Evolutionary conservation across 2,329 filamentous ascomycete species (phyloP).

Genomic region (Colletotrichum neosansevieriae): DNA sequence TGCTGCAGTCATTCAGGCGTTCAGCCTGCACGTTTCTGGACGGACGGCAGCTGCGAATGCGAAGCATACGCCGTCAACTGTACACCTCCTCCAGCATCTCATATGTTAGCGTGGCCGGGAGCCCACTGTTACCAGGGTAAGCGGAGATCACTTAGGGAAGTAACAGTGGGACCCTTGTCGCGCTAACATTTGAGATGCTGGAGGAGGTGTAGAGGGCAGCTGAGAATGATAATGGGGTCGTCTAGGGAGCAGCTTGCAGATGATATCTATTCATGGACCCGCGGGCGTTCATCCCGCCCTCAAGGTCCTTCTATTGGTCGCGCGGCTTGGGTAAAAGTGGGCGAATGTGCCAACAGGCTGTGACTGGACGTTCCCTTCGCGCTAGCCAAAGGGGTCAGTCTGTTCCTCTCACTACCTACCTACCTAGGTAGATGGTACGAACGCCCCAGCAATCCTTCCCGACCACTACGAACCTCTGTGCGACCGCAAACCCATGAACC

Average conservation of each 20-base stretch:
- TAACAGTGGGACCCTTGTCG: too few species aligned
- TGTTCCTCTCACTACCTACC: not conserved
- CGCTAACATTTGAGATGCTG: too few species aligned
- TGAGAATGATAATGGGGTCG: not conserved
- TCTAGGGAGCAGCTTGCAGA: not conserved
- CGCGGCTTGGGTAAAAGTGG: too few species aligned
- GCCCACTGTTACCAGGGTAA: too few species aligned
- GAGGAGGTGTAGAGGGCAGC: not conserved
- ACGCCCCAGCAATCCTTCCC: not conserved
- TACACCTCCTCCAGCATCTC: too few species aligned
- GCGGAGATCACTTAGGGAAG: too few species aligned
- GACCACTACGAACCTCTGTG: not conserved
- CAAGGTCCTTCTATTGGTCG: too few species aligned
- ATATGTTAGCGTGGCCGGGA: too few species aligned
- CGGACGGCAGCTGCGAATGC: not conserved
- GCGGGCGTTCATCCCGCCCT: too few species aligned
- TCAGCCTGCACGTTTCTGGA: not conserved
- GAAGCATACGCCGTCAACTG: not conserved
- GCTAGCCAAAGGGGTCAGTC: not conserved
- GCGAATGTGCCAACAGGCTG: not conserved
- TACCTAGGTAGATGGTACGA: not conserved
- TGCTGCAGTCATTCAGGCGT: not conserved
- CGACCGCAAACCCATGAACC: not conserved
- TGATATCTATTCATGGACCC: not conserved
- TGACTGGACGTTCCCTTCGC: not conserved